Conservation (phyloP, 2,329 filamentous ascomycete species). For the Trichophaea hybrida region DNA sequence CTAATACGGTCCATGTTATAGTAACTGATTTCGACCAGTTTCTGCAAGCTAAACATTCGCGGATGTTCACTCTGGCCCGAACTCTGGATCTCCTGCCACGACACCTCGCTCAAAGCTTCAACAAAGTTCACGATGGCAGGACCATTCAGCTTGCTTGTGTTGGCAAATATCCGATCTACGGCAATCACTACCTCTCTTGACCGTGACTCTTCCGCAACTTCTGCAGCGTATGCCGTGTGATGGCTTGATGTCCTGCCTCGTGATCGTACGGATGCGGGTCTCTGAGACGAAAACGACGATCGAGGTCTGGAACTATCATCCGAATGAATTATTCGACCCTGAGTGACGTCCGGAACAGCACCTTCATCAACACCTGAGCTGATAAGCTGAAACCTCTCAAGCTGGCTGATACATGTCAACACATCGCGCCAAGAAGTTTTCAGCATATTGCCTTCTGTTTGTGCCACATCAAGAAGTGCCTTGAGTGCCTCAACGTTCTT, state of each 20-base stretch:
- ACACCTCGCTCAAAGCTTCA: constrained; percentile 80
- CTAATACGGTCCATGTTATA: constrained; percentile 99
- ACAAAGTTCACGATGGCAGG: constrained; percentile 95
- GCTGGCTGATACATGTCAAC: constrained; percentile 84
- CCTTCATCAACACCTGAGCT: constrained; percentile 90
- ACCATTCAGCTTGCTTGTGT: constrained; percentile 81
- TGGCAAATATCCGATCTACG: constrained; percentile 92
- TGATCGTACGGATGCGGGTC: constrained; percentile 25
- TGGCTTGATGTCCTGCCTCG: constrained; percentile 29
- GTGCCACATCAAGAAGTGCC: constrained; percentile 77
- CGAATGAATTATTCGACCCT: constrained; percentile 30
- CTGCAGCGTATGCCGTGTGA: constrained; percentile 49
- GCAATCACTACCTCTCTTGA: constrained; percentile 86
- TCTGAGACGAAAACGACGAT: constrained; percentile 25
- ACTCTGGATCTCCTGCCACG: constrained; percentile 97
- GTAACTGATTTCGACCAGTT: constrained; percentile 95
- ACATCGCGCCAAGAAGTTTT: constrained; percentile 91
- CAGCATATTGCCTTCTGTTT: constrained; percentile 80
- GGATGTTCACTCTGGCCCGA: constrained; percentile 92
- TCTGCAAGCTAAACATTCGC: constrained; percentile 91
- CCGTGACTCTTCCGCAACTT: constrained; percentile 81
- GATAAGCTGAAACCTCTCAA: constrained; percentile 88
- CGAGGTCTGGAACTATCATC: constrained; percentile 26
- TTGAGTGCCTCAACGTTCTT: constrained; percentile 95
- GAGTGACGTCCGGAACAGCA: constrained; percentile 78